A percentile compares a stretch with the other conserved stretches of the same genome.
phyloP scores from a whole-genome alignment of 306 rosid species.

The Aeschynomene evenia region DNA sequence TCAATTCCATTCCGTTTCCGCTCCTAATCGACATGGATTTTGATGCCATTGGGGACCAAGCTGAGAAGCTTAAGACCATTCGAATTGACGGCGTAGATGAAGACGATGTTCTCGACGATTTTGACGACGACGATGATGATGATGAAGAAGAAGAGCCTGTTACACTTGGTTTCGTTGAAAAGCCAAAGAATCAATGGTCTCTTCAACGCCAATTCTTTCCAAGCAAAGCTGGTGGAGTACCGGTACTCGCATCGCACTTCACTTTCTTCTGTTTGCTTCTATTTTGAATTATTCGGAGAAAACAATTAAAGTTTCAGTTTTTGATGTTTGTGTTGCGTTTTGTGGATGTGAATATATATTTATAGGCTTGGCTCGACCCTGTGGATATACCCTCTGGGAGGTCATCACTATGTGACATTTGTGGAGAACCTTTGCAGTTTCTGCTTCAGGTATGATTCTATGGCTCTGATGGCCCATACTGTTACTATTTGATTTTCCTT shows the following conservation, averaged over 20 bases:
- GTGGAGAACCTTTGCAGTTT: conserved; percentile 71
- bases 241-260: conserved; percentile 45
- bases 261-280: background rate
- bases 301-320: background rate
- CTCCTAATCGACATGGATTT: conserved; percentile 35
- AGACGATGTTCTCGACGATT: conserved; percentile 9
- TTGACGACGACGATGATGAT: conserved; percentile 22
- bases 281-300: background rate
- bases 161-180: conserved; percentile 61
- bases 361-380: conserved; percentile 94
- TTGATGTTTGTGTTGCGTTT: background rate
- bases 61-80: conserved; percentile 42
- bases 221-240: conserved; percentile 91
- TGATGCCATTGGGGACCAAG: conserved; percentile 22
- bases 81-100: conserved; percentile 31
- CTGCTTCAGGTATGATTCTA: conserved; percentile 68
- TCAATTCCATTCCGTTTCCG: background rate
- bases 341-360: conserved; percentile 11
- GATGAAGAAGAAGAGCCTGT: conserved; percentile 48
- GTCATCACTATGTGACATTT: conserved; percentile 63
- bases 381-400: conserved; percentile 64
- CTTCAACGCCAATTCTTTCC: conserved; percentile 69
- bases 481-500: background rate
- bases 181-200: conserved; percentile 51
- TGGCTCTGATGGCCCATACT: background rate